Percentiles rank a stretch among this genome's conserved stretches.
These are phyloP conservation scores for Didymella keratinophila DNA, from an alignment of 2,329 filamentous ascomycete species.

Conservation along the genomic window DNA sequence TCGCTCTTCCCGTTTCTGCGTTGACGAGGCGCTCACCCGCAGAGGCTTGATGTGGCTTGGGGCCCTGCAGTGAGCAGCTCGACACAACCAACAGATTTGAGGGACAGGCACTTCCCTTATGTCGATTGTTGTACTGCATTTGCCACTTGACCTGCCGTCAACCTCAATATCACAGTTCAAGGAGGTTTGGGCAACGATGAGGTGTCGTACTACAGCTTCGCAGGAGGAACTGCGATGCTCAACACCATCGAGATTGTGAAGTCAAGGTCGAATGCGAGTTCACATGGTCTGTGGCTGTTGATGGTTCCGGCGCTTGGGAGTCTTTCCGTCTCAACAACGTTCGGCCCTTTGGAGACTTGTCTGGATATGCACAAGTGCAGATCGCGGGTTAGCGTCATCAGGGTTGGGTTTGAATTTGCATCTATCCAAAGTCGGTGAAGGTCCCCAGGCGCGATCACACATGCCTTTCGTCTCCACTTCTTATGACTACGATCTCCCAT, in stretches of 20 bases:
- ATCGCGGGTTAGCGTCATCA: constrained; percentile 11
- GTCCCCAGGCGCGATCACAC: background rate
- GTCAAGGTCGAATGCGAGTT: background rate
- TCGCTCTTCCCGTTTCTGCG: background rate
- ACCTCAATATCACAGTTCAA: background rate
- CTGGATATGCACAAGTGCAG: constrained; percentile 11
- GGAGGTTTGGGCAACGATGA: background rate
- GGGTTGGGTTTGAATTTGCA: constrained; percentile 1
- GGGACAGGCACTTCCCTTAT: background rate
- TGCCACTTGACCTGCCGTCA: background rate
- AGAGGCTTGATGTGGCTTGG: background rate
- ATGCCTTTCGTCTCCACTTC: background rate
- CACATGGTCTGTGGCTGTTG: background rate
- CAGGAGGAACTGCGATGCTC: background rate
- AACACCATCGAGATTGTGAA: background rate
- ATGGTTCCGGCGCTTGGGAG: background rate
- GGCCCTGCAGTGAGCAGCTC: background rate
- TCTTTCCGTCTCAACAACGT: constrained; percentile 8
- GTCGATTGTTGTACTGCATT: background rate
- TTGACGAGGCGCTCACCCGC: background rate
- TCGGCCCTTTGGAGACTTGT: constrained; percentile 1
- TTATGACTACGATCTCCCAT: background rate
- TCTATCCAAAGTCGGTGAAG: background rate
- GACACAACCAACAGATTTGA: background rate
- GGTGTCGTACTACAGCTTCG: background rate